Evolutionary conservation across 2,329 filamentous ascomycete species (phyloP), one percentile per base, ranked within the genome.

Genomic region (Fonsecaea erecta): DNA sequence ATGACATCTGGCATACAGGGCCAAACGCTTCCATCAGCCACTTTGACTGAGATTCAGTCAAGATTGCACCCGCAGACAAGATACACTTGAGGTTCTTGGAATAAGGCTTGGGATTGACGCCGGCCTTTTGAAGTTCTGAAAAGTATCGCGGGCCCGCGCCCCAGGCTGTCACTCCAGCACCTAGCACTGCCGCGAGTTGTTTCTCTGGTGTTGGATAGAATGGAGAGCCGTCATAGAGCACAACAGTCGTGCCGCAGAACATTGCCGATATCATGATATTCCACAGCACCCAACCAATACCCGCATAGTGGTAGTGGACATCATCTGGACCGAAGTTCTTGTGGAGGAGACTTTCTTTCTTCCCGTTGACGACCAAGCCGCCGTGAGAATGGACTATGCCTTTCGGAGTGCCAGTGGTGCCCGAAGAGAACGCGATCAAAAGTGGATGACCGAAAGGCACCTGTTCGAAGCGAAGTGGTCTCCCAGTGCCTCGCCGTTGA

Each of bases 151-250:
- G 92, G 57, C 89, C 91, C 4, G 88, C 88, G 1, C 92, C 92
- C 5, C 94, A 79, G 70, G 54, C 53, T 26, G 62, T 64, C 11
- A 46, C 88, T 85, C 1, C 90, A 92, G 1, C 90, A 88, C 56
- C 78, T 79, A 73, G 90, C 85, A 67, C 88, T 79, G 18, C 61
- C 11, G 30, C 48, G 0, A 60, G 48, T 7, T 28, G 34, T 24
- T 18, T 81, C 84, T 18, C 88, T 77, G 12, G 91, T 78, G 64
- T 86, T 0, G 91, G 91, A 51, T 87, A 78, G 76, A 95, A 92
- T 0, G 92, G 92, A 7, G 88, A 92, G 1, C 92, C 92, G 73
- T 96, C 92, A 74, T 95, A 95, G 14, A 94, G 79, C 0, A 95
- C 77, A 0, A 84, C 79, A 4, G 85, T 83, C 0, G 82, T 81